These are phyloP conservation scores for Eutrema yunnanense DNA, from an alignment of 345 rosid species.

Conservation along the genomic window DNA sequence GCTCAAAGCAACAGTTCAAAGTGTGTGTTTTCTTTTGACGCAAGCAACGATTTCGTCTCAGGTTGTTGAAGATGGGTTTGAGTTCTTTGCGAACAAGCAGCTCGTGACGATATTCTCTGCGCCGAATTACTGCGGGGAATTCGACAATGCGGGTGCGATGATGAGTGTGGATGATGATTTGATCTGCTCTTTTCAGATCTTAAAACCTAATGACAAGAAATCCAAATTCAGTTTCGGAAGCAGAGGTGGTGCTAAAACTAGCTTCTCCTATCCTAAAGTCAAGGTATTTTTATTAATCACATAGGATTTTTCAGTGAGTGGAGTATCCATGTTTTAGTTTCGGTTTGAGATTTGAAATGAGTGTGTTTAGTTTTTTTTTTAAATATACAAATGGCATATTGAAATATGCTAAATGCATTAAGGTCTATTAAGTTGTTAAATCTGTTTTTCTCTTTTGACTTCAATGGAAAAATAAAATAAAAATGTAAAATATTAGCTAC, in stretches of 20 bases:
- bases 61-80: constrained; percentile 93
- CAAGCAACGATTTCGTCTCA: constrained; percentile 21
- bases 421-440: background rate
- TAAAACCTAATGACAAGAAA: constrained; percentile 64
- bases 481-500: too few relatives aligned
- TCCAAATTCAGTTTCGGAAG: constrained; percentile 48
- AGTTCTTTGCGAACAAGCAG: constrained; percentile 67
- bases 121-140: constrained; percentile 82
- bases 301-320: background rate
- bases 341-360: background rate
- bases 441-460: background rate
- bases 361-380: background rate
- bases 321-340: background rate
- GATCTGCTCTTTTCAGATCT: constrained; percentile 77
- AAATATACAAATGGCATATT: background rate
- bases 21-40: background rate
- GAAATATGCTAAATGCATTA: background rate
- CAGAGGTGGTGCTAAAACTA: constrained; percentile 38
- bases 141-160: constrained; percentile 89
- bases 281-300: constrained; percentile 37
- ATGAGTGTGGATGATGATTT: constrained; percentile 68
- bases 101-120: constrained; percentile 87
- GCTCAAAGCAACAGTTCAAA: background rate
- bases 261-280: constrained; percentile 36
- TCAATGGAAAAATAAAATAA: background rate